Percentiles rank a stretch among this genome's conserved stretches.
Evolutionary conservation across 257 asterid genomes (phyloP).

Genomic region (Nicotiana tomentosiformis): DNA sequence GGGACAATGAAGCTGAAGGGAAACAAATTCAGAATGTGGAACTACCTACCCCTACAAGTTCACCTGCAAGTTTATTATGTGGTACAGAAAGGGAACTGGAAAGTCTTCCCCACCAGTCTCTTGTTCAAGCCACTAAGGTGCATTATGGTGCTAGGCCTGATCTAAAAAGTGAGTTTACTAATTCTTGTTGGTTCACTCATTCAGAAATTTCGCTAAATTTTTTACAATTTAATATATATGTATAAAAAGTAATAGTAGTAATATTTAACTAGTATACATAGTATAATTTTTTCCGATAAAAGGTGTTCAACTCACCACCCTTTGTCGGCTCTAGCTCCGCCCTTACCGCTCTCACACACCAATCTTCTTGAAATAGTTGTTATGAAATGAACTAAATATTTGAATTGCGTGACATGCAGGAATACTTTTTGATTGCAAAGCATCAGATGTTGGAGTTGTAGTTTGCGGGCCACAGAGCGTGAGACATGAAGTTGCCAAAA

Average conservation of each 20-base stretch:
- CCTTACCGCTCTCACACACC: neutral
- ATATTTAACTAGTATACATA: no score
- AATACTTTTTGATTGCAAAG: slow-evolving; percentile 27
- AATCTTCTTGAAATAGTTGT: neutral
- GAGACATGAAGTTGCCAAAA: slow-evolving; percentile 45
- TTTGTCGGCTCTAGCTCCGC: neutral
- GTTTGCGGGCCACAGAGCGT: slow-evolving; percentile 53
- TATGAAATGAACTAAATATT: neutral
- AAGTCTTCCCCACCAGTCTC: slow-evolving; percentile 56
- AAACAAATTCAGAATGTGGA: slow-evolving; percentile 27
- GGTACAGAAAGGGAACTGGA: slow-evolving; percentile 44
- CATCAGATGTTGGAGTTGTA: slow-evolving; percentile 26
- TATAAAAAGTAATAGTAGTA: no score
- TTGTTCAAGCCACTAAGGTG: slow-evolving; percentile 52
- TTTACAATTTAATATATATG: no score
- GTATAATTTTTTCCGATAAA: neutral
- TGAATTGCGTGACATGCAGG: slow-evolving; percentile 21
- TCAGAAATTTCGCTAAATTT: no score
- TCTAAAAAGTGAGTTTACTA: slow-evolving; percentile 43
- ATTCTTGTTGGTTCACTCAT: neutral
- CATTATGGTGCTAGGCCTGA: slow-evolving; percentile 62
- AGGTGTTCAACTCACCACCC: neutral
- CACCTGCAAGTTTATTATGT: slow-evolving; percentile 37
- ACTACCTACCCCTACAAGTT: slow-evolving; percentile 25
- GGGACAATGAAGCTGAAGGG: no score